phyloP scores from a whole-genome alignment of 768 basidiomycete genomes.

The Mrakia blollopis region DNA sequence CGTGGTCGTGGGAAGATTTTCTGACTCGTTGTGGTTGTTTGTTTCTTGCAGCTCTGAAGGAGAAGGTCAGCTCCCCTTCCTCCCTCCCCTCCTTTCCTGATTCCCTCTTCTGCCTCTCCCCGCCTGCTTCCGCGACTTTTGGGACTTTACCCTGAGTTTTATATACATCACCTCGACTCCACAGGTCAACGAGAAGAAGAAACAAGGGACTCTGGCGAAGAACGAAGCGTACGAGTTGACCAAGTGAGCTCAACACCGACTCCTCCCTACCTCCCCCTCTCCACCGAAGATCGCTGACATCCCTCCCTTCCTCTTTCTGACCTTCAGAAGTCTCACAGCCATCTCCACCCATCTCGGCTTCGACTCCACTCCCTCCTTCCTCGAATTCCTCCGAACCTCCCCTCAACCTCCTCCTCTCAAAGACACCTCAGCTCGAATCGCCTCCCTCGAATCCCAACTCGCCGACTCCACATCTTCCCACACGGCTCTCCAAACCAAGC shows the following conservation, averaged over 20 bases:
- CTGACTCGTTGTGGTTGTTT: background rate
- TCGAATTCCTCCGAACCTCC: background rate
- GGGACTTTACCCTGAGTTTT: background rate
- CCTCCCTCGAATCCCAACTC: conserved; percentile 1
- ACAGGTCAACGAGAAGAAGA: background rate
- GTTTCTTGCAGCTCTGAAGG: background rate
- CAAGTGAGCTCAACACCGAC: background rate
- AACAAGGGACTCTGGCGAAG: background rate
- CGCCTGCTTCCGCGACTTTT: background rate
- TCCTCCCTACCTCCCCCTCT: background rate
- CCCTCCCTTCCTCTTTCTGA: background rate
- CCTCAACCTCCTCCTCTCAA: background rate
- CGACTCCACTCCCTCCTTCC: background rate
- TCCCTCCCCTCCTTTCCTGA: background rate
- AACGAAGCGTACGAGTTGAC: conserved; percentile 12
- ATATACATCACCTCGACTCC: background rate
- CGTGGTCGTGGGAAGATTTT: background rate
- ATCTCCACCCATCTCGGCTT: background rate
- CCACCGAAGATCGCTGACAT: background rate
- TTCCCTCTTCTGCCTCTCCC: too few species aligned
- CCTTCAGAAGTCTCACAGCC: background rate
- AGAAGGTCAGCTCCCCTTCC: conserved; percentile 10
- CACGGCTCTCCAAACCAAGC: background rate
- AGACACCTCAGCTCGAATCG: background rate
- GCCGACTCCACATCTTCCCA: background rate